phyloP scores from a whole-genome alignment of 2,329 filamentous ascomycete genomes.

The Colletotrichum plurivorum region DNA sequence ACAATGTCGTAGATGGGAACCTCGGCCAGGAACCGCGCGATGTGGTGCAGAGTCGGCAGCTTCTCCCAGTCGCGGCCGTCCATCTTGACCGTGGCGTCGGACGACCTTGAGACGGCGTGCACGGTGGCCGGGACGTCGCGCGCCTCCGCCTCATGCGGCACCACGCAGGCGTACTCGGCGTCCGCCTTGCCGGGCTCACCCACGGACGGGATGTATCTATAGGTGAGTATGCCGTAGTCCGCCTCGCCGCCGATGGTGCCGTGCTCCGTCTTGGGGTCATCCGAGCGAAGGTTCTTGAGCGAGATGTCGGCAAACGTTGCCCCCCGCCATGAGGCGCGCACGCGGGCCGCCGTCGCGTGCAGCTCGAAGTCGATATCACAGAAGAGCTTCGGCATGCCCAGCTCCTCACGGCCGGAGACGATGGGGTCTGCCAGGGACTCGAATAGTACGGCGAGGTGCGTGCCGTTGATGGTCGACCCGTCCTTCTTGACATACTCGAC shows the following conservation, averaged over 20 bases:
- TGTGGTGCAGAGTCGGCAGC: conserved; percentile 73
- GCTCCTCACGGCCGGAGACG: conserved; percentile 70
- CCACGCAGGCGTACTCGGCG: conserved; percentile 64
- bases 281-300: conserved; percentile 51
- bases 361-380: conserved; percentile 62
- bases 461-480: conserved; percentile 63
- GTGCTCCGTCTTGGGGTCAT: conserved; percentile 45
- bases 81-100: conserved; percentile 62
- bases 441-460: conserved; percentile 70
- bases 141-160: conserved; percentile 52
- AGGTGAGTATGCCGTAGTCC: conserved; percentile 66
- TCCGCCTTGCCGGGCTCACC: conserved; percentile 66
- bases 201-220: conserved; percentile 71
- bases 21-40: conserved; percentile 65
- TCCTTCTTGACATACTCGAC: conserved; percentile 68
- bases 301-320: conserved; percentile 56
- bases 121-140: conserved; percentile 48
- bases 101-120: conserved; percentile 50
- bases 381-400: conserved; percentile 73
- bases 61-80: conserved; percentile 65
- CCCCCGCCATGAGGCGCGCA: conserved; percentile 59
- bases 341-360: conserved; percentile 47
- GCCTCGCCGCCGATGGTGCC: conserved; percentile 38
- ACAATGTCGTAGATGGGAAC: conserved; percentile 71
- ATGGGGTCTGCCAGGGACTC: conserved; percentile 73